phyloP scores from a whole-genome alignment of 352 stramenopile genomes.

The Albugo candida region DNA sequence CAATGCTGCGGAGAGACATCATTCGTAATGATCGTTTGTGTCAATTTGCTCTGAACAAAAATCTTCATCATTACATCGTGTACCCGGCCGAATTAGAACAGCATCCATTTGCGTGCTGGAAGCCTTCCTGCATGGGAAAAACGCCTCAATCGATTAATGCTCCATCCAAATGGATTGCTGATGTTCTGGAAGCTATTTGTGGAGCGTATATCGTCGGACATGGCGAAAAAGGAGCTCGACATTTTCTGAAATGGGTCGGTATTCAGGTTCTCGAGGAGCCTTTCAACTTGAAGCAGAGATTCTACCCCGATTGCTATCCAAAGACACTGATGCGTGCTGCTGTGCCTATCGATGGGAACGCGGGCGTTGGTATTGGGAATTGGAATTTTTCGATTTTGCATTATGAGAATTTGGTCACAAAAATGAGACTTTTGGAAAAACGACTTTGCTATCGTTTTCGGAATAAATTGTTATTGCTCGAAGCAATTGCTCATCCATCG shows the following conservation, averaged over 20 bases:
- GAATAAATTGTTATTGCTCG: constrained; percentile 53
- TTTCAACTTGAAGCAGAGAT: constrained; percentile 21
- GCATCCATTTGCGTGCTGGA: constrained; percentile 70
- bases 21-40: constrained; percentile 74
- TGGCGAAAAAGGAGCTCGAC: constrained; percentile 43
- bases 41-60: constrained; percentile 32
- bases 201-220: constrained; percentile 56
- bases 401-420: constrained; percentile 31
- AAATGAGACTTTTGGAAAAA: constrained; percentile 40
- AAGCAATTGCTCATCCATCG: constrained; percentile 62
- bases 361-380: constrained; percentile 7
- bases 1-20: constrained; percentile 57
- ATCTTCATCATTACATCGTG: constrained; percentile 60
- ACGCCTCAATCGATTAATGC: constrained; percentile 51
- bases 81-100: constrained; percentile 63
- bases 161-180: constrained; percentile 68
- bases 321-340: constrained; percentile 8
- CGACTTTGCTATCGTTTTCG: constrained; percentile 67
- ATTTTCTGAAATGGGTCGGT: constrained; percentile 63
- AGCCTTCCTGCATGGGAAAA: constrained; percentile 72
- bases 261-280: constrained; percentile 24
- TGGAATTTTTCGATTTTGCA: constrained; percentile 33
- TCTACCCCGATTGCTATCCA: constrained; percentile 49
- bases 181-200: constrained; percentile 66
- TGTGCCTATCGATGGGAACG: constrained; percentile 18